A percentile compares a stretch with the other conserved stretches of the same genome.
phyloP scores from a whole-genome alignment of 495 filamentous ascomycete genomes.

The Hypoxylon lienhwacheense region DNA sequence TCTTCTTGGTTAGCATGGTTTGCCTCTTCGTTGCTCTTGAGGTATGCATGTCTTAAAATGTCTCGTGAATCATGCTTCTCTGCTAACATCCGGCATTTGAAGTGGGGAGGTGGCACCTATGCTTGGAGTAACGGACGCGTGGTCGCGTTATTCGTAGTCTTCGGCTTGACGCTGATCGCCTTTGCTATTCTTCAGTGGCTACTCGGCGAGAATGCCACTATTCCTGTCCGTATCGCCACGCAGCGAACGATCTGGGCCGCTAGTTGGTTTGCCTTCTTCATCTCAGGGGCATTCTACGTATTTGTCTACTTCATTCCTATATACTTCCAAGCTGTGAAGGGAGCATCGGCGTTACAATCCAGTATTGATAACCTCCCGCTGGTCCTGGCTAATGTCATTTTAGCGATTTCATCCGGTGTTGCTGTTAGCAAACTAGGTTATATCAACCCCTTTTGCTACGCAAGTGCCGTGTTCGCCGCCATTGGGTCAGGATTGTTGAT shows the following conservation, averaged over 20 bases:
- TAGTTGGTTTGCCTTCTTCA: conserved; percentile 54
- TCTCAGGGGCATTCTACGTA: conserved; percentile 3
- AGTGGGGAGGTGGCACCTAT: conserved; percentile 9
- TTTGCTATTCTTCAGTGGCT: conserved; percentile 65
- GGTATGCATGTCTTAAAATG: too few relatives aligned
- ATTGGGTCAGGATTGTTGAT: conserved; percentile 66
- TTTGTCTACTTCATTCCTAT: conserved; percentile 59
- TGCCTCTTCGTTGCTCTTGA: too few relatives aligned
- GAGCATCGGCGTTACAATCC: conserved; percentile 53
- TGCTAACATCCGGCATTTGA: too few relatives aligned
- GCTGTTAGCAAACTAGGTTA: conserved; percentile 56
- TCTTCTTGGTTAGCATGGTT: too few relatives aligned
- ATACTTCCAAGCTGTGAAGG: conserved; percentile 70
- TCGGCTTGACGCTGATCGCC: conserved; percentile 55
- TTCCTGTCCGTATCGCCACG: conserved; percentile 67
- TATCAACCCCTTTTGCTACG: conserved; percentile 62
- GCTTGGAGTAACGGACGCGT: conserved; percentile 64
- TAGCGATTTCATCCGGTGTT: conserved; percentile 48
- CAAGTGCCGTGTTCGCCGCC: conserved; percentile 55
- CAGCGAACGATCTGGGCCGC: conserved; percentile 64
- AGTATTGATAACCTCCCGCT: conserved; percentile 55
- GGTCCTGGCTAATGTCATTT: conserved; percentile 43
- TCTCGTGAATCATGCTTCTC: too few relatives aligned
- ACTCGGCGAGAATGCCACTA: conserved; percentile 65
- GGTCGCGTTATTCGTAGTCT: conserved; percentile 64